Evolutionary conservation across 495 filamentous ascomycete genomes (phyloP).

Genomic region (Hyaloscypha bicolor): DNA sequence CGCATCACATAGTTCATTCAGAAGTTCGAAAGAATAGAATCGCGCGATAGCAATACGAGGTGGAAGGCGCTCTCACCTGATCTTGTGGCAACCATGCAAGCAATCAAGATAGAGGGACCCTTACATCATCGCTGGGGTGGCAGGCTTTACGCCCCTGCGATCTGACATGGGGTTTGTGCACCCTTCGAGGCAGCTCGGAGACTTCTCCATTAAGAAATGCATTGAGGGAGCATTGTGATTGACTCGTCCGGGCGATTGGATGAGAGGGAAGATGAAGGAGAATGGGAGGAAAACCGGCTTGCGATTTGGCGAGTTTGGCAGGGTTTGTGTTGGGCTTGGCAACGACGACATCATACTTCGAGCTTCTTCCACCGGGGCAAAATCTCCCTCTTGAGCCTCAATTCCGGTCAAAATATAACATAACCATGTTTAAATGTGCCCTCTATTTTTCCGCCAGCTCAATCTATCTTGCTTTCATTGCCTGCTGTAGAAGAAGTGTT

Average conservation of each 20-base stretch:
- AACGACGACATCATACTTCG: neutral
- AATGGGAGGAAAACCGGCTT: slow-evolving; percentile 4
- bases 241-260: neutral
- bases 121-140: neutral
- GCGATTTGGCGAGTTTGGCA: neutral
- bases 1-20: neutral
- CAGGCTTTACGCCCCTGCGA: neutral
- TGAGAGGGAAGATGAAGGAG: neutral
- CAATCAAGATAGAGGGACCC: neutral
- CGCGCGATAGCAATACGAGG: neutral
- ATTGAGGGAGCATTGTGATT: neutral
- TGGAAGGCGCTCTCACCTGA: neutral
- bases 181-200: neutral
- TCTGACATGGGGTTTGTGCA: neutral
- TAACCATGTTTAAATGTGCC: neutral
- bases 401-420: neutral
- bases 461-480: too few relatives aligned
- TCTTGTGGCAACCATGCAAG: neutral
- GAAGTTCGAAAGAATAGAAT: neutral
- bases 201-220: neutral
- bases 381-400: neutral
- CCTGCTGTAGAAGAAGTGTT: neutral
- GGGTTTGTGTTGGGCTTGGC: neutral
- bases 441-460: neutral
- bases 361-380: neutral